A percentile compares a stretch with the other conserved stretches of the same genome.
phyloP scores from a whole-genome alignment of 1,284 basidiomycete species.

The Papiliotrema nemorosa region DNA sequence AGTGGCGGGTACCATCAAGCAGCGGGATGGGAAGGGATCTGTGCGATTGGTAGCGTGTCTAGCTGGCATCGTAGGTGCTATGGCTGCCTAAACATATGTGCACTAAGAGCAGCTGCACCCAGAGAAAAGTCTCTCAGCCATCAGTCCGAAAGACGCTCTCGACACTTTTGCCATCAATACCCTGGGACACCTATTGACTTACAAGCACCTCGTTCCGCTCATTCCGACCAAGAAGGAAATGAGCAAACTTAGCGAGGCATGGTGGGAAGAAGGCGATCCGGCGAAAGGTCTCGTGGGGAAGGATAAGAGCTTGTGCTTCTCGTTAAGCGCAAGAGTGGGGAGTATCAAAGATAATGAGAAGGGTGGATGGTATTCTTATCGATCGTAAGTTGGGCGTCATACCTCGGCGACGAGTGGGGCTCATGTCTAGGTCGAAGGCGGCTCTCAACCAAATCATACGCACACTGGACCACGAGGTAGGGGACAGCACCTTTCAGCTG shows the following conservation, averaged over 20 bases:
- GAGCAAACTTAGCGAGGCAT: constrained; percentile 15
- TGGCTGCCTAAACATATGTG: background rate
- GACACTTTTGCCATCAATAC: constrained; percentile 51
- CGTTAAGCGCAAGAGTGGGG: constrained; percentile 53
- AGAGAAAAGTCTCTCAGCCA: constrained; percentile 52
- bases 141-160: constrained; percentile 37
- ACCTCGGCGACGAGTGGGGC: background rate
- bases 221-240: constrained; percentile 46
- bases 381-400: constrained; percentile 48
- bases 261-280: constrained; percentile 34
- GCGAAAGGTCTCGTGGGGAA: constrained; percentile 43
- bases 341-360: constrained; percentile 51
- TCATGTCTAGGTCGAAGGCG: constrained; percentile 58
- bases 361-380: constrained; percentile 67
- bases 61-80: constrained; percentile 48
- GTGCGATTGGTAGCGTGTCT: constrained; percentile 52
- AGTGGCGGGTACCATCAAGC: constrained; percentile 45
- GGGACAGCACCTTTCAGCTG: background rate
- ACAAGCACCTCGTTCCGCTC: constrained; percentile 54
- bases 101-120: constrained; percentile 45
- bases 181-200: constrained; percentile 52
- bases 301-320: constrained; percentile 47
- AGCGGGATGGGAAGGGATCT: constrained; percentile 44
- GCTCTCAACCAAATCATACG: constrained; percentile 70
- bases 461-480: constrained; percentile 64